These are phyloP conservation scores for Candida broadrunensis DNA, from an alignment of 805 yeast species.

Conservation along the genomic window DNA sequence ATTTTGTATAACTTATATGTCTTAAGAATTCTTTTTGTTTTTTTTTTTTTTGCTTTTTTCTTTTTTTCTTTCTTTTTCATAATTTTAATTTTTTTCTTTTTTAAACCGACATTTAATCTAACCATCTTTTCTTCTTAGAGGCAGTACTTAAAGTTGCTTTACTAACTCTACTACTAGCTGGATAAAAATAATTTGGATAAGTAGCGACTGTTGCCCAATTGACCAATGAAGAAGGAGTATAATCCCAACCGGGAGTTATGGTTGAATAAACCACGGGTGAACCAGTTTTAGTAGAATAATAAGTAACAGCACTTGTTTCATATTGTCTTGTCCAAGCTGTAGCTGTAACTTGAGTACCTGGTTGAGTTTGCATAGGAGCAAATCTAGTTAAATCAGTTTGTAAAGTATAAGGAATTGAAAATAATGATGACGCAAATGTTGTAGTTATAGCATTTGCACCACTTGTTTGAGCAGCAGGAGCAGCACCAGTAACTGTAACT, in stretches of 20 bases:
- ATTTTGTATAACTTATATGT: too few species aligned
- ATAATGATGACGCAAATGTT: conserved; percentile 41
- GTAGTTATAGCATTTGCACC: conserved; percentile 17
- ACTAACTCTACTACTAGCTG: conserved; percentile 53
- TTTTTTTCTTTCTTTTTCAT: too few species aligned
- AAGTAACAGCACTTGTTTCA: conserved; percentile 62
- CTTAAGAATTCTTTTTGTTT: too few species aligned
- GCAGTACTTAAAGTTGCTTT: conserved; percentile 35
- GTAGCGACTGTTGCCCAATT: conserved; percentile 76
- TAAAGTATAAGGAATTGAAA: conserved; percentile 64
- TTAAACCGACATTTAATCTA: conserved; percentile 25
- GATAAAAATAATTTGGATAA: conserved; percentile 61
- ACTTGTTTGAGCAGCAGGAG: conserved; percentile 42
- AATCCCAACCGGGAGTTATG: conserved; percentile 81
- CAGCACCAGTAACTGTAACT: conserved; percentile 35
- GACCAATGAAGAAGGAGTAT: conserved; percentile 56
- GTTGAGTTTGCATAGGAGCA: conserved; percentile 95
- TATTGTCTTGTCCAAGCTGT: conserved; percentile 63
- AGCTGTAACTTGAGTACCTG: conserved; percentile 66
- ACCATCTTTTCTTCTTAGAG: conserved; percentile 38
- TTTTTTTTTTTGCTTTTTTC: too few species aligned
- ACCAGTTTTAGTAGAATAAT: conserved; percentile 45
- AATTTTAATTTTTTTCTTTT: too few species aligned
- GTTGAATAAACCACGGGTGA: conserved; percentile 60
- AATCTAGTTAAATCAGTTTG: conserved; percentile 78